A percentile compares a stretch with the other conserved stretches of the same genome.
Conservation (phyloP, 202 grass and related monocot species). For the Saccharum hybrid region DNA sequence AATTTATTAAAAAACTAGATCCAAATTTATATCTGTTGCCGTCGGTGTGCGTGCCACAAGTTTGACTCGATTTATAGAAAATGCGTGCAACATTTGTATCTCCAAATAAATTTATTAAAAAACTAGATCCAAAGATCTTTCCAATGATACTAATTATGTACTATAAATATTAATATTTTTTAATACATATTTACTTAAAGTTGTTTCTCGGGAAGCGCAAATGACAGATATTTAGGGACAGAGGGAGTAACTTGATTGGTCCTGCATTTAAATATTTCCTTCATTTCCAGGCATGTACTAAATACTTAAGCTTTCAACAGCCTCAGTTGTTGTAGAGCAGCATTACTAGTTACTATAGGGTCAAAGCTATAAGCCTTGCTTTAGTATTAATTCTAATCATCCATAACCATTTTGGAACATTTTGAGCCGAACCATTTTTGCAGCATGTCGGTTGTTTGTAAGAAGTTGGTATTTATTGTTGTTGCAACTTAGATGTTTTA, state of each 20-base stretch:
- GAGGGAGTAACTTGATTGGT: not conserved
- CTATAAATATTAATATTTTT: too few species aligned
- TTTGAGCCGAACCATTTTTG: not conserved
- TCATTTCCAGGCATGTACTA: not conserved
- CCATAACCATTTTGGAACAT: not conserved
- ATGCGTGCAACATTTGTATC: too few species aligned
- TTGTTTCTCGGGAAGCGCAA: too few species aligned
- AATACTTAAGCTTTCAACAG: not conserved
- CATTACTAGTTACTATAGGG: not conserved
- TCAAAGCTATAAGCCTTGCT: not conserved
- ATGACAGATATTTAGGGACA: too few species aligned
- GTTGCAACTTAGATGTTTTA: not conserved
- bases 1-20: too few species aligned
- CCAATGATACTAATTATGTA: too few species aligned
- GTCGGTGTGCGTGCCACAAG: too few species aligned
- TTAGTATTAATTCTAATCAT: slow-evolving; percentile 14
- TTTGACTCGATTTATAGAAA: too few species aligned
- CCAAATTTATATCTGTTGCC: too few species aligned
- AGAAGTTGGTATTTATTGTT: slow-evolving; percentile 5
- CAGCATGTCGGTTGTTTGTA: slow-evolving; percentile 10
- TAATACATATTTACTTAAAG: too few species aligned
- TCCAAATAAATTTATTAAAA: too few species aligned
- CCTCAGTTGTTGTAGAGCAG: not conserved
- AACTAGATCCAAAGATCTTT: too few species aligned
- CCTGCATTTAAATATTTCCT: slow-evolving; percentile 12